Conservation (phyloP, 1,284 basidiomycete genomes). For the Ganoderma leucocontextum region DNA sequence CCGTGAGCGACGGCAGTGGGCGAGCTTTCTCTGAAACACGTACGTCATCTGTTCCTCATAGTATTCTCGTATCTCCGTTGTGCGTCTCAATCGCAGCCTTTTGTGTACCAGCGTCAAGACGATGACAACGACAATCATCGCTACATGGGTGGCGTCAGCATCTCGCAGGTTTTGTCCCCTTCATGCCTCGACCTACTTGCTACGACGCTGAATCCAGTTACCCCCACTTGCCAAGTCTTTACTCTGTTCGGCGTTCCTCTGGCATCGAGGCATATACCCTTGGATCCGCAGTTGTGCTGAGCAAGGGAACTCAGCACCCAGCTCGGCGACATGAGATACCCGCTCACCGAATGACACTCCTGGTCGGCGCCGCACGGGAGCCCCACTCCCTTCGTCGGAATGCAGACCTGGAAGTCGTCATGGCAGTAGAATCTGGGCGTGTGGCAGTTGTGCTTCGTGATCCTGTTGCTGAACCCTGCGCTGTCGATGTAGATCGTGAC, state of each 20-base stretch:
- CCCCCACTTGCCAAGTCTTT: slow-evolving; percentile 50
- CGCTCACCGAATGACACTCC: slow-evolving; percentile 57
- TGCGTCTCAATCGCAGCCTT: slow-evolving; percentile 52
- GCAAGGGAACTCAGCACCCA: not conserved
- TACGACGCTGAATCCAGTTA: slow-evolving; percentile 26
- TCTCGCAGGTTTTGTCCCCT: not conserved
- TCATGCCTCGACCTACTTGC: slow-evolving; percentile 8
- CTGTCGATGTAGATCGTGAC: slow-evolving; percentile 66
- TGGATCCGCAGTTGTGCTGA: slow-evolving; percentile 39
- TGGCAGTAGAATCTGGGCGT: slow-evolving; percentile 68
- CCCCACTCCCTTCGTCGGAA: slow-evolving; percentile 54
- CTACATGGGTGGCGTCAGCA: slow-evolving; percentile 38
- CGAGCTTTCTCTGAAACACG: slow-evolving; percentile 12
- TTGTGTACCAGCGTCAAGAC: slow-evolving; percentile 59
- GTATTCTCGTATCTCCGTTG: slow-evolving; percentile 59
- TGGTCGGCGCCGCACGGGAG: slow-evolving; percentile 61
- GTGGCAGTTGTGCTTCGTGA: slow-evolving; percentile 69
- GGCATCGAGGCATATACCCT: slow-evolving; percentile 42
- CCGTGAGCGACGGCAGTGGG: not conserved
- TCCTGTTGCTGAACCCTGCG: slow-evolving; percentile 53
- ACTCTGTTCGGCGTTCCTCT: slow-evolving; percentile 47
- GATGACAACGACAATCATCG: slow-evolving; percentile 51
- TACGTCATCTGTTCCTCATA: slow-evolving; percentile 65
- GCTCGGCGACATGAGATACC: not conserved
- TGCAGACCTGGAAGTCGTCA: slow-evolving; percentile 52